phyloP scores from a whole-genome alignment of 768 basidiomycete species.

The Rossbeevera mucosa region DNA sequence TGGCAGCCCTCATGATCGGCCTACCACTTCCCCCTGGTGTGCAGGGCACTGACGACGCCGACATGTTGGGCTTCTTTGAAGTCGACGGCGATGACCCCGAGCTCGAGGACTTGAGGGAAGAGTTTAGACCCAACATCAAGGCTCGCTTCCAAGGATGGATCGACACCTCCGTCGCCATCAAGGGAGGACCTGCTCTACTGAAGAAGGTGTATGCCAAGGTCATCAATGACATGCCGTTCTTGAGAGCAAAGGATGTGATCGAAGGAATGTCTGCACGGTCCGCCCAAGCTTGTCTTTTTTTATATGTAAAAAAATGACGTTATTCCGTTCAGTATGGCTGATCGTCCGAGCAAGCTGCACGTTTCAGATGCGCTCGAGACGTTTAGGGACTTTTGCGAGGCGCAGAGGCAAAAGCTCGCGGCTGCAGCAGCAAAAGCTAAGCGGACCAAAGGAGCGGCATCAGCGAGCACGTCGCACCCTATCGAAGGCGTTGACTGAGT shows the following conservation, averaged over 20 bases:
- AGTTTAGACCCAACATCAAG: conserved; percentile 55
- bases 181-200: conserved; percentile 36
- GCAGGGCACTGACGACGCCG: conserved; percentile 39
- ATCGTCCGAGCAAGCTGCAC: conserved; percentile 51
- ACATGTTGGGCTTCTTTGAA: conserved; percentile 49
- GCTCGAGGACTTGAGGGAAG: conserved; percentile 55
- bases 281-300: conserved; percentile 6
- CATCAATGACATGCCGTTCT: conserved; percentile 53
- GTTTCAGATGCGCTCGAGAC: conserved; percentile 49
- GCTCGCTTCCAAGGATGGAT: conserved; percentile 57
- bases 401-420: conserved; percentile 40
- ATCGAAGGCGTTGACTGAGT: conserved; percentile 34
- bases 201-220: conserved; percentile 42
- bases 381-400: conserved; percentile 45
- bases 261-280: conserved; percentile 55
- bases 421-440: conserved; percentile 15
- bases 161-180: conserved; percentile 35
- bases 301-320: background rate
- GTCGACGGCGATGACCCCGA: conserved; percentile 51
- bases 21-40: conserved; percentile 38
- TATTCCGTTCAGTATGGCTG: conserved; percentile 42
- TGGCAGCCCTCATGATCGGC: conserved; percentile 65
- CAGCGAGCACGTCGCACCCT: background rate
- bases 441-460: background rate
- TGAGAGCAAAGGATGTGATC: conserved; percentile 46